Conservation (phyloP, 371 early-diverging fungal species). For the Phascolomyces articulosus region DNA sequence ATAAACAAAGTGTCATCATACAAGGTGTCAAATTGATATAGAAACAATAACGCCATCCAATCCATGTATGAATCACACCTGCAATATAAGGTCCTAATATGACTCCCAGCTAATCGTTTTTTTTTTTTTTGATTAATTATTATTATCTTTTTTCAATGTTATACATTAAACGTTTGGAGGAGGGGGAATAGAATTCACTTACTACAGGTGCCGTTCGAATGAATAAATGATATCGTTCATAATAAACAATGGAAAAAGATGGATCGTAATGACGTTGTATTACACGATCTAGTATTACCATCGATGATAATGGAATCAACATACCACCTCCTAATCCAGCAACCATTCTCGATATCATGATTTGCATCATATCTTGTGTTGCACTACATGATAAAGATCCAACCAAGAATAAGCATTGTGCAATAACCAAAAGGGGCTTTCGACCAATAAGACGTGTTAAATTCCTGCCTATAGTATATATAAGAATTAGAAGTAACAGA, state of each 20-base stretch:
- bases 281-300: neutral
- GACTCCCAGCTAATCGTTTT: neutral
- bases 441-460: neutral
- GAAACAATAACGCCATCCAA: slow-evolving; percentile 1
- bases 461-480: slow-evolving; percentile 6
- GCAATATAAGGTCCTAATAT: neutral
- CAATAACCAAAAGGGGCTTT: neutral
- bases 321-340: slow-evolving; percentile 1
- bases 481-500: too few species aligned
- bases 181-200: too few species aligned
- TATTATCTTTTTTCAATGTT: too few species aligned
- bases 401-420: neutral
- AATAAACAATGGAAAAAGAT: neutral
- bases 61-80: neutral
- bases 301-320: neutral
- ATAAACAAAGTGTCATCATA: neutral
- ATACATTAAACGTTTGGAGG: too few species aligned
- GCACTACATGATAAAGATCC: slow-evolving; percentile 1
- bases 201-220: neutral
- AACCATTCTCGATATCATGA: neutral
- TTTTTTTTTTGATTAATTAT: too few species aligned
- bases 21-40: neutral
- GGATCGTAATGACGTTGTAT: neutral
- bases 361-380: neutral
- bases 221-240: neutral